Evolutionary conservation across 768 basidiomycete genomes (phyloP).

Genomic region (Amanita polypyramis): DNA sequence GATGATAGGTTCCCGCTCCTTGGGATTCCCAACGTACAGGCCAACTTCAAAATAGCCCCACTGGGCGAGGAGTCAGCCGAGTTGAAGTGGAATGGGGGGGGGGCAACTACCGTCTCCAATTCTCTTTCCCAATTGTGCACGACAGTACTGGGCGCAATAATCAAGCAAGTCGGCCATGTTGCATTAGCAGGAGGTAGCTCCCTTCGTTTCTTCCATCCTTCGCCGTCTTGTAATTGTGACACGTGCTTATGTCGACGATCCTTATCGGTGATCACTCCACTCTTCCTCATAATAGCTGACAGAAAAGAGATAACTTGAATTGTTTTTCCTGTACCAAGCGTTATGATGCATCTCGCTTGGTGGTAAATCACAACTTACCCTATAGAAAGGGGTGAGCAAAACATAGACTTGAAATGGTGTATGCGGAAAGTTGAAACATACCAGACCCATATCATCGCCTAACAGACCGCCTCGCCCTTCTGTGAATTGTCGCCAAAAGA

Average conservation of each 20-base stretch:
- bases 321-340: slow-evolving; percentile 60
- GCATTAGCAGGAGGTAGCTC: slow-evolving; percentile 55
- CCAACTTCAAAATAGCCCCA: slow-evolving; percentile 95
- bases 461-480: slow-evolving; percentile 68
- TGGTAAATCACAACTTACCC: slow-evolving; percentile 12
- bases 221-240: slow-evolving; percentile 50
- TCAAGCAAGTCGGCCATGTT: slow-evolving; percentile 80
- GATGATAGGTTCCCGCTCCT: slow-evolving; percentile 46
- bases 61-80: slow-evolving; percentile 24
- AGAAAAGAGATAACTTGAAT: slow-evolving; percentile 88
- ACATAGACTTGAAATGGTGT: neutral
- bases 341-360: neutral
- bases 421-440: slow-evolving; percentile 17
- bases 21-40: slow-evolving; percentile 44
- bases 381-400: slow-evolving; percentile 7
- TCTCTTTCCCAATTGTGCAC: slow-evolving; percentile 87
- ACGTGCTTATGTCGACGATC: slow-evolving; percentile 58
- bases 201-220: slow-evolving; percentile 40
- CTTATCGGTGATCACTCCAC: slow-evolving; percentile 52
- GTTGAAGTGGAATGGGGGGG: neutral
- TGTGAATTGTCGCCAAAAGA: slow-evolving; percentile 67
- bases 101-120: slow-evolving; percentile 52
- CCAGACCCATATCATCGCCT: slow-evolving; percentile 94
- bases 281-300: slow-evolving; percentile 85
- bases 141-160: slow-evolving; percentile 80